Evolutionary conservation across 1,284 basidiomycete genomes (phyloP), one percentile per base, ranked within the genome.

Genomic region (Trichosporon sp.): DNA sequence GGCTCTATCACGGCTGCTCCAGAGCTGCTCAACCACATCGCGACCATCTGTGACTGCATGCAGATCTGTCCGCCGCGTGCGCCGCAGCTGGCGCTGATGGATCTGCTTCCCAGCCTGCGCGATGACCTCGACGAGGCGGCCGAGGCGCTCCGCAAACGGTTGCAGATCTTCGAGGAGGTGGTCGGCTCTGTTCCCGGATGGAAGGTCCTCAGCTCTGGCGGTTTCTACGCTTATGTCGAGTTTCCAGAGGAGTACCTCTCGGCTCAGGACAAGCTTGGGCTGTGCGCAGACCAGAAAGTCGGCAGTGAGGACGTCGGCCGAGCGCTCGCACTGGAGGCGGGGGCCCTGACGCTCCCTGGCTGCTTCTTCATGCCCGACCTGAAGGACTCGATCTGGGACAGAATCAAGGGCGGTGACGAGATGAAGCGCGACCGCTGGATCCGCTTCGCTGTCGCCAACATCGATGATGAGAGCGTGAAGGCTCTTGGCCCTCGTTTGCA

Each of bases 391-490:
- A 74, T 74, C 34, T 75, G 73, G 73, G 69, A 66, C 4, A 59
- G 58, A 58, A 61, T 72, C 27, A 62, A 61, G 3, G 73, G 76
- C 54, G 72, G 69, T 3, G 76, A 75, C 37, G 64, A 52, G 74
- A 77, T 60, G 75, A 77, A 69, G 31, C 59, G 32, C 34, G 67
- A 69, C 54, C 60, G 40, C 32, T 62, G 62, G 54, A 49, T 34
- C 64, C 79, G 79, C 58, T 89, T 92, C 75, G 89, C 89, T 7
- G 87, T 92, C 4, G 89, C 90, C n/a, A 93, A 92, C 74, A 86
- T 92, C 19, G 82, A 83, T 40, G 87, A 89, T 61, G 85, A 85
- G 37, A 83, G 85, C 67, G 83, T 91, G 0, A 71, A 77, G 65
- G 74, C 79, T 57, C 86, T 88, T 0, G 89, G 87, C 64, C 82